phyloP scores from a whole-genome alignment of 352 stramenopile genomes.

The Pythium coloratum region DNA sequence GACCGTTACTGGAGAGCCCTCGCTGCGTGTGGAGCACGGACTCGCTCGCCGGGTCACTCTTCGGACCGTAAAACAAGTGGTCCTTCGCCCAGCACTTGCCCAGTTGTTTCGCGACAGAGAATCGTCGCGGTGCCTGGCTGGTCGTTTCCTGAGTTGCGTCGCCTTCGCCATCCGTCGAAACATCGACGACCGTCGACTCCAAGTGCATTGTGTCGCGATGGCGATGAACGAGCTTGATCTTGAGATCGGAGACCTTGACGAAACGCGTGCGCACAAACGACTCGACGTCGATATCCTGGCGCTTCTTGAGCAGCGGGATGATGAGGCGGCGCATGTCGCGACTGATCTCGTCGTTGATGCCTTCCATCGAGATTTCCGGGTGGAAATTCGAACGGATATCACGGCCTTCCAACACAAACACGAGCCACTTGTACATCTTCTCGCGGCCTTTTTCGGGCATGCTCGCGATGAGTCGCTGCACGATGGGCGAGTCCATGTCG shows the following conservation, averaged over 20 bases:
- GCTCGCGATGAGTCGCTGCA: conserved; percentile 62
- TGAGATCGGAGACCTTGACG: conserved; percentile 62
- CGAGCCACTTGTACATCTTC: conserved; percentile 75
- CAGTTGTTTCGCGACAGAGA: conserved; percentile 7
- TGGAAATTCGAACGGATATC: conserved; percentile 77
- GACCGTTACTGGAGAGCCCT: conserved; percentile 25
- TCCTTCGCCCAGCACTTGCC: conserved; percentile 51
- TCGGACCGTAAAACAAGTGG: conserved; percentile 69
- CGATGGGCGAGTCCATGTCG: conserved; percentile 75
- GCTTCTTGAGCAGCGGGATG: conserved; percentile 69
- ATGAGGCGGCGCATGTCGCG: conserved; percentile 69
- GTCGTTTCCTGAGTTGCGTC: conserved; percentile 18
- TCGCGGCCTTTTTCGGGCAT: conserved; percentile 63
- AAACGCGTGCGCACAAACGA: conserved; percentile 62
- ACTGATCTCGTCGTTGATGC: conserved; percentile 61
- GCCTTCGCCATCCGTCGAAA: conserved; percentile 13
- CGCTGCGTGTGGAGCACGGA: conserved; percentile 60
- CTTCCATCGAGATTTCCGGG: conserved; percentile 67
- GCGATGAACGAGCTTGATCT: conserved; percentile 64
- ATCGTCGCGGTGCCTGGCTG: conserved; percentile 9
- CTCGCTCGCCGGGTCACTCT: conserved; percentile 54
- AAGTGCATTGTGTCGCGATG: conserved; percentile 63
- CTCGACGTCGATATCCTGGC: conserved; percentile 66
- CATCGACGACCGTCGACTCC: conserved; percentile 27
- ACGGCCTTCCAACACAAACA: conserved; percentile 65